A percentile compares a stretch with the other conserved stretches of the same genome.
Evolutionary conservation across 805 yeast species (phyloP).

Genomic region (Saturnispora diversa): DNA sequence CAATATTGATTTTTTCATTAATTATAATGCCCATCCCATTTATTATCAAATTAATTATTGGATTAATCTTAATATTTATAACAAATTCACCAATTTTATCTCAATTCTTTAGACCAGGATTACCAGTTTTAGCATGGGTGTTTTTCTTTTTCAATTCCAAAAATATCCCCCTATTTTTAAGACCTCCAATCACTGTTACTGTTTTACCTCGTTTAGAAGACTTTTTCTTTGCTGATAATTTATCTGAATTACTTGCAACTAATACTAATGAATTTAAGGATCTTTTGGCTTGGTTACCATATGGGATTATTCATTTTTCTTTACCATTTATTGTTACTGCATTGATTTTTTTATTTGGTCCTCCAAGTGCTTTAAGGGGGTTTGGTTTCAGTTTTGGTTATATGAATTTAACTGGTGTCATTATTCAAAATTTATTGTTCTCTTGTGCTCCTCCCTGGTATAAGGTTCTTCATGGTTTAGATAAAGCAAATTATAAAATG

Average conservation of each 20-base stretch:
- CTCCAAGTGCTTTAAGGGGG: conserved; percentile 76
- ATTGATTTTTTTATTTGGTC: conserved; percentile 76
- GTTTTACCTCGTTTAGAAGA: conserved; percentile 91
- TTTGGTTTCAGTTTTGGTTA: conserved; percentile 93
- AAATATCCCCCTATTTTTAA: conserved; percentile 61
- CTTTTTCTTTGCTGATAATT: conserved; percentile 84
- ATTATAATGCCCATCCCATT: conserved; percentile 19
- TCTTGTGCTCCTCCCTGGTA: conserved; percentile 99
- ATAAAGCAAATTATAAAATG: conserved; percentile 88
- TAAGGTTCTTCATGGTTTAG: conserved; percentile 71
- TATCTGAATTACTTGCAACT: conserved; percentile 77
- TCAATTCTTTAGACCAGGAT: conserved; percentile 75
- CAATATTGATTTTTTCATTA: conserved; percentile 21
- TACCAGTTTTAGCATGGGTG: conserved; percentile 85
- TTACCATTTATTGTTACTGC: conserved; percentile 82
- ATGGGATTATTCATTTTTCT: conserved; percentile 85
- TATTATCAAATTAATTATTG: conserved; percentile 15
- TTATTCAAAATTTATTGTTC: conserved; percentile 62
- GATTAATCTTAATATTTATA: conserved; percentile 17
- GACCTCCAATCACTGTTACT: conserved; percentile 84
- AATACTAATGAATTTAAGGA: conserved; percentile 61
- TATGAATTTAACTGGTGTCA: conserved; percentile 82
- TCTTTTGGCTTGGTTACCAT: conserved; percentile 88
- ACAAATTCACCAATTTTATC: conserved; percentile 66
- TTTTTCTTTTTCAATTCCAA: conserved; percentile 73